Conservation (phyloP, 1,284 basidiomycete species). For the Ceratobasidium sp. region DNA sequence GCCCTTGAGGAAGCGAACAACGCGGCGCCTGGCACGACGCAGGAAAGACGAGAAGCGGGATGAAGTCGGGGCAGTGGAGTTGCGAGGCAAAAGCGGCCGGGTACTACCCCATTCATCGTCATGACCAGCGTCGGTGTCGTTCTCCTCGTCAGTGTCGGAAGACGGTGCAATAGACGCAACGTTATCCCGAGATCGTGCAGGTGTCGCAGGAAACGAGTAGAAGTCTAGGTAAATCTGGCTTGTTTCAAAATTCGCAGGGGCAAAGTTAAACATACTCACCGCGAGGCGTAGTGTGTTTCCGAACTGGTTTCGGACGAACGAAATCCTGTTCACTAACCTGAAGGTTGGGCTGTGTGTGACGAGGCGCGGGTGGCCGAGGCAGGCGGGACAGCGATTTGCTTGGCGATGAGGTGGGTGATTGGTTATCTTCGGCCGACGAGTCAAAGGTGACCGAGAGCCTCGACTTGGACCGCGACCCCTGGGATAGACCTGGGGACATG, state of each 20-base stretch:
- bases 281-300: conserved; percentile 11
- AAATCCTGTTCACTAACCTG: conserved; percentile 28
- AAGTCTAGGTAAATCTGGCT: conserved; percentile 50
- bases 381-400: conserved; percentile 12
- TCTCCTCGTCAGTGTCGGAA: conserved; percentile 43
- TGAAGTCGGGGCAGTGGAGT: conserved; percentile 46
- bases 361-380: conserved; percentile 2
- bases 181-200: conserved; percentile 52
- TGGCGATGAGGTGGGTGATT: conserved; percentile 27
- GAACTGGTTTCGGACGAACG: not conserved
- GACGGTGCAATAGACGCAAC: conserved; percentile 44
- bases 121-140: conserved; percentile 49
- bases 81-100: conserved; percentile 43
- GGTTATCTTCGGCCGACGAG: conserved; percentile 24
- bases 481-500: not conserved
- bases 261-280: conserved; percentile 2
- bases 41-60: conserved; percentile 47
- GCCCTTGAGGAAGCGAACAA: conserved; percentile 50
- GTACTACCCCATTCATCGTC: conserved; percentile 50
- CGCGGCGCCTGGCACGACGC: conserved; percentile 48
- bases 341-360: conserved; percentile 2
- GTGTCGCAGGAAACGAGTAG: conserved; percentile 71
- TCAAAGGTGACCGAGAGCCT: conserved; percentile 20
- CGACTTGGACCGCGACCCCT: conserved; percentile 13
- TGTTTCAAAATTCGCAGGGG: not conserved